These are phyloP conservation scores for Porcisia hertigi DNA, from an alignment of 208 protist species.

Conservation along the genomic window DNA sequence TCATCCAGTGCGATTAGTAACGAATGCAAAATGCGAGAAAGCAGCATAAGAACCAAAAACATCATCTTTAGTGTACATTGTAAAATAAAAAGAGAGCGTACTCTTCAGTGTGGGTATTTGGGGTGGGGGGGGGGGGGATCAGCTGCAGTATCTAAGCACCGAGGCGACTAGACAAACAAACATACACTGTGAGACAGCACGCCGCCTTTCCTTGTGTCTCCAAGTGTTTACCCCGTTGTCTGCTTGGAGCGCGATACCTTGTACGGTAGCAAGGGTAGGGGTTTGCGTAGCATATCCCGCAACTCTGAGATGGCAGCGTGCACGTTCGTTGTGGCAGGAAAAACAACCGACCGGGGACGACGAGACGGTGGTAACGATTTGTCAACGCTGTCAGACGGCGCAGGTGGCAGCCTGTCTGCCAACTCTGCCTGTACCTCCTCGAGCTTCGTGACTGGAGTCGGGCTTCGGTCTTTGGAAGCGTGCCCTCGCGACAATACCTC, in stretches of 20 bases:
- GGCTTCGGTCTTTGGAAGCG: background rate
- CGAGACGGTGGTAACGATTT: slow-evolving; percentile 6
- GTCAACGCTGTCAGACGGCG: background rate
- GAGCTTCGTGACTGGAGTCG: background rate
- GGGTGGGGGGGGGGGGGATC: background rate
- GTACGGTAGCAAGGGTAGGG: slow-evolving; percentile 78
- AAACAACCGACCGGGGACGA: slow-evolving; percentile 34
- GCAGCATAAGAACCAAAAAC: background rate
- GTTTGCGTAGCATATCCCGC: slow-evolving; percentile 70
- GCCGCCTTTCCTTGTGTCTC: background rate
- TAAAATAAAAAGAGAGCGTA: too few species aligned
- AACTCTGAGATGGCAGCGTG: slow-evolving; percentile 83
- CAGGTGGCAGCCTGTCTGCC: background rate
- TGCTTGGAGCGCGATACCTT: slow-evolving; percentile 12
- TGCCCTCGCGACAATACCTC: background rate
- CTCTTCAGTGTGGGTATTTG: background rate
- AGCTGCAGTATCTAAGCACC: background rate
- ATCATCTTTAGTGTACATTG: background rate
- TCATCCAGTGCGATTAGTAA: background rate
- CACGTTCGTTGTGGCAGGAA: slow-evolving; percentile 63
- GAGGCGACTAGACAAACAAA: background rate
- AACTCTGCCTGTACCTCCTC: background rate
- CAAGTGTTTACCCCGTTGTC: background rate
- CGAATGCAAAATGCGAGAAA: background rate
- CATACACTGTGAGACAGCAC: background rate